Percentiles rank a stretch among this genome's conserved stretches.
These are phyloP conservation scores for Alternaria solani DNA, from an alignment of 2,329 filamentous ascomycete genomes.

Conservation along the genomic window DNA sequence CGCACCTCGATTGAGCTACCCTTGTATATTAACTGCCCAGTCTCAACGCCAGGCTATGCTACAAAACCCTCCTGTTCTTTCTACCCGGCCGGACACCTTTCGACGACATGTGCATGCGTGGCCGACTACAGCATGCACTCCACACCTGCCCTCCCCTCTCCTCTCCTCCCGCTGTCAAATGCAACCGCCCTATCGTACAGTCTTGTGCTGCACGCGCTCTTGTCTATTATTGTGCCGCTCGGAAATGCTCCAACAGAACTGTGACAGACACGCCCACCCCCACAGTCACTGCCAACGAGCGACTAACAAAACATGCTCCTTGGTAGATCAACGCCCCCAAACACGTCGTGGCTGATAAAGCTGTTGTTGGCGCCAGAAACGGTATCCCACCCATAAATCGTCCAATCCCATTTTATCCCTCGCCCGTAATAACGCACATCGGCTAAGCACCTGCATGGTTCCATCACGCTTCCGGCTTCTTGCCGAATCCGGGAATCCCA, in stretches of 20 bases:
- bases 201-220: constrained; percentile 24
- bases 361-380: constrained; percentile 30
- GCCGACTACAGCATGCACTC: constrained; percentile 12
- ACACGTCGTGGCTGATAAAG: constrained; percentile 38
- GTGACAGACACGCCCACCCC: constrained; percentile 17
- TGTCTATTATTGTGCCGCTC: constrained; percentile 25
- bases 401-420: constrained; percentile 46
- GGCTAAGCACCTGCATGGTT: constrained; percentile 18
- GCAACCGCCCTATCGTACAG: constrained; percentile 33
- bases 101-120: constrained; percentile 13
- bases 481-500: constrained; percentile 50
- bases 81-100: constrained; percentile 14
- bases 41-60: constrained; percentile 5
- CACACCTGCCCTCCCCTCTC: constrained; percentile 5
- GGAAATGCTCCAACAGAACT: constrained; percentile 12
- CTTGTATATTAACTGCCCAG: constrained; percentile 19
- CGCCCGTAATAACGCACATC: constrained; percentile 23
- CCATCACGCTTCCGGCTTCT: constrained; percentile 38
- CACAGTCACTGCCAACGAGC: constrained; percentile 27
- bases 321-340: constrained; percentile 36
- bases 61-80: constrained; percentile 15
- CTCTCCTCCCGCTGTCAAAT: constrained; percentile 7
- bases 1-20: constrained; percentile 9
- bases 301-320: constrained; percentile 25
- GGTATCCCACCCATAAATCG: constrained; percentile 28